phyloP scores from a whole-genome alignment of 78 protist genomes.

The Dictyostelium firmibasis region DNA sequence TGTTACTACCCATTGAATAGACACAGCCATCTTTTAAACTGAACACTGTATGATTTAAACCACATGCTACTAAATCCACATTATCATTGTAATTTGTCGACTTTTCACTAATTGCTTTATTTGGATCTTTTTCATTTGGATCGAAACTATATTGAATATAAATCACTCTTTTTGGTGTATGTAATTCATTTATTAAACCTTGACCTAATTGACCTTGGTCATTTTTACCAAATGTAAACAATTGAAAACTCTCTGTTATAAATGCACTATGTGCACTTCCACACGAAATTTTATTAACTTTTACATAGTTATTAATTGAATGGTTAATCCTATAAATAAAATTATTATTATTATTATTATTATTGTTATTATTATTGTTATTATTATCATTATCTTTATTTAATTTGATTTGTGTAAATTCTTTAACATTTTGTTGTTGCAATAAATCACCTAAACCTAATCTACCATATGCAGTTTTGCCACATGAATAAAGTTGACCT shows the following conservation, averaged over 20 bases:
- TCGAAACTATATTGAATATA: background rate
- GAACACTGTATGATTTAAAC: conserved; percentile 51
- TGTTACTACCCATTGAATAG: conserved; percentile 29
- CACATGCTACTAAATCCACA: conserved; percentile 63
- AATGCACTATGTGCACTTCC: conserved; percentile 58
- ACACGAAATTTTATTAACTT: conserved; percentile 10
- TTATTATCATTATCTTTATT: background rate
- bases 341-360: background rate
- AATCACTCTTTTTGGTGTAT: conserved; percentile 4
- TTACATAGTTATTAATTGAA: background rate
- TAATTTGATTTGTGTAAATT: background rate
- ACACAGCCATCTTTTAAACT: conserved; percentile 13
- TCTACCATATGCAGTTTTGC: conserved; percentile 48
- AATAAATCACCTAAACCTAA: background rate
- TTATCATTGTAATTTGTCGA: background rate
- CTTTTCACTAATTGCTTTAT: background rate
- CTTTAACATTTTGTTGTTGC: background rate
- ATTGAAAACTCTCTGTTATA: conserved; percentile 6
- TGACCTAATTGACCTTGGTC: conserved; percentile 75
- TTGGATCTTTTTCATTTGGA: background rate
- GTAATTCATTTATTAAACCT: background rate
- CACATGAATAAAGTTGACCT: conserved; percentile 20
- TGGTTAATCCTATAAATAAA: background rate
- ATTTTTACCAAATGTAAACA: conserved; percentile 70
- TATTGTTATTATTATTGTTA: background rate